Base-by-base conservation (phyloP, 768 basidiomycete species). In the Stropharia rugosoannulata region DNA sequence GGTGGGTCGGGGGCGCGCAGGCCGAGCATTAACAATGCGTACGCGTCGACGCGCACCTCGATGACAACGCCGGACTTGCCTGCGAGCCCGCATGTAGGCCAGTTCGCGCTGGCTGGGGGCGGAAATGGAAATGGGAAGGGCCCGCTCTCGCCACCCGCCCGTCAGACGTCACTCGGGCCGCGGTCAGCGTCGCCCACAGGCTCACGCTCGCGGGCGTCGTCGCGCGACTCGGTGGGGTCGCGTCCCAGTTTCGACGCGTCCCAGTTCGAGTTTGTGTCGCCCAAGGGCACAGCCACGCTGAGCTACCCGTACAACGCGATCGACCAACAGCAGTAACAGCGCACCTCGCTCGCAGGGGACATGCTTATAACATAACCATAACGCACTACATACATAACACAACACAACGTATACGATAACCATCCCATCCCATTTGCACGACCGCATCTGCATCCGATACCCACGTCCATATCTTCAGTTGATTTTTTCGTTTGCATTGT, bases 181-280 rank as follows among this genome's bases (percentile, higher is more conserved):
- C 55, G 68, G 51, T 67, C 75, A 56, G 47, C 63, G 41, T 68
- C 75, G 35, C 67, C 73, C n/a, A n/a, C n/a, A 32, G 22, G 22
- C 1, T 64, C 71, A 47, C 61, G 68, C 46, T 77, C 77, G 49
- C 73, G 74, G 61, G 65, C 72, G 46, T 79, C 80, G 38, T 80
- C 80, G 38, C 69, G 68, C 50, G 72, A 68, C 47, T 77, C 77
- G 18, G 69, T 69, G 46, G 73, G 73, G 47, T 76, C 75, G 54
- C 71, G 77, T 18, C 77, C 78, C 37, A 86, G 83, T 64, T 78
- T 85, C 55, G 86, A 90, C 62, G 75, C 73, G 12, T 82, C 84
- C 13, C 84, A 86, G 63, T 87, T 87, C 63, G 87, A 89, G 70
- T 79, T 86, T 37, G 78, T 87, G 29, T 79, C 82, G 19, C 76